Base-by-base conservation (phyloP, 352 stramenopile species). In the Globisporangium paroecandrum region DNA sequence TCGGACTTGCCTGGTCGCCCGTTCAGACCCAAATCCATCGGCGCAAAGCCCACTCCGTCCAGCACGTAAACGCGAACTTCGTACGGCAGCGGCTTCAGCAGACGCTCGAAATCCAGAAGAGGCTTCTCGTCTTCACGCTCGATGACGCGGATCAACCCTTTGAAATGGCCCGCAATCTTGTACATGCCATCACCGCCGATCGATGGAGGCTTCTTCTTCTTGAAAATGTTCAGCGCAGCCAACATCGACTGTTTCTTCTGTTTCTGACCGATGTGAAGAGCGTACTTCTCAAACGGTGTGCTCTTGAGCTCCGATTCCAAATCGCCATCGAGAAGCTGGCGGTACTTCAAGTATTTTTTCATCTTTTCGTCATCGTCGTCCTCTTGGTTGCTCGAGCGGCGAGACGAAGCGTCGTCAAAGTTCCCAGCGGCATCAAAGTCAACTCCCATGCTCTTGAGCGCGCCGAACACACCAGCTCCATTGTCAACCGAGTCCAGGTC, bases 121-220 rank as follows among this genome's bases (percentile, higher is more conserved):
- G 88, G 84, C 57, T 87, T 89, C 62, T 95, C 89, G 36, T 97
- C 88, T 62, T 93, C 77, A 29, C 83, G 74, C 47, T 93, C 77
- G 29, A 97, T 88, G 18, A 98, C 77, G 24, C 93, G 87, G n/a
- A 98, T 88, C 43, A 98, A 68, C 22, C 90, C 92, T 80, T 98
- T 98, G 69, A 98, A 97, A 27, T 86, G 82, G 2, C 90, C 93
- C 25, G 89, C 89, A 36, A 89, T 82, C 69, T 93, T 91, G 75
- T 90, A 93, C 38, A 86, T 74, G 4, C 81, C 82, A 13, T 72
- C 77, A 15, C 85, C 83, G 47, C 74, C 72, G 25, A 69, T 77
- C n/a, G 24, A 65, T 51, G 8, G 71, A 43, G 58, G 73, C 66
- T 60, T 62, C 61, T 92, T 94, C 70, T 89, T 93, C 15, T 79